Base-by-base conservation (phyloP, 371 early-diverging fungal genomes). In the Mucor lusitanicus region DNA sequence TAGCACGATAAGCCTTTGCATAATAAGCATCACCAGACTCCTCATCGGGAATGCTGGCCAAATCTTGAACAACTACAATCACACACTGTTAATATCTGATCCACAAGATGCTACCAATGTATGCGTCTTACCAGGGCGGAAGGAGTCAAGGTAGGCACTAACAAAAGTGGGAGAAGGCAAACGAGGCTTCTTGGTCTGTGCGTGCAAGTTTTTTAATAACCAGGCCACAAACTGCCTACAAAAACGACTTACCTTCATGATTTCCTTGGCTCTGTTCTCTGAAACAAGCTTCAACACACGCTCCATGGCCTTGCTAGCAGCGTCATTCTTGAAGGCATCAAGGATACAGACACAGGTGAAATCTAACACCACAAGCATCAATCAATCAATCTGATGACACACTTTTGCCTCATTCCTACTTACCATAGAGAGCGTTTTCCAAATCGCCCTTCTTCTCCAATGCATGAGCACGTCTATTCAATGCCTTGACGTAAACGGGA, bases 151-250 rank as follows among this genome's bases (percentile, higher is more conserved):
- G 67, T 94, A 96, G 5, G 93, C 94, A n/a, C 82, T 85, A 67
- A 97, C 91, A 77, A 97, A 97, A 35, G 96, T 93, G 68, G 87
- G 84, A 23, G 96, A 95, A 15, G 98, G 99, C 53, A 98, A 84
- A 21, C 89, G 87, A 42, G 85, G 90, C 64, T 80, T 77, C 68
- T 84, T 82, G 9, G 75, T 73, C 80, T 85, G 25, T 37, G 28
- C 9, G 12, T 30, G 11, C 50, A 25, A 17, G n/a, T n/a, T n/a
- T n/a, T n/a, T n/a, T n/a, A n/a, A n/a, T n/a, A n/a, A n/a, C n/a
- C n/a, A n/a, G n/a, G n/a, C n/a, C 30, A 30, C 30, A 30, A 30
- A 30, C 17, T 9, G 40, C 17, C 13, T 23, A 40, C 3, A 17
- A 40, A 2, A 6, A 40, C 0, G 0, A 53, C 54, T 62, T 61